phyloP scores from a whole-genome alignment of 2,329 filamentous ascomycete genomes.

The Helminthosporium solani region DNA sequence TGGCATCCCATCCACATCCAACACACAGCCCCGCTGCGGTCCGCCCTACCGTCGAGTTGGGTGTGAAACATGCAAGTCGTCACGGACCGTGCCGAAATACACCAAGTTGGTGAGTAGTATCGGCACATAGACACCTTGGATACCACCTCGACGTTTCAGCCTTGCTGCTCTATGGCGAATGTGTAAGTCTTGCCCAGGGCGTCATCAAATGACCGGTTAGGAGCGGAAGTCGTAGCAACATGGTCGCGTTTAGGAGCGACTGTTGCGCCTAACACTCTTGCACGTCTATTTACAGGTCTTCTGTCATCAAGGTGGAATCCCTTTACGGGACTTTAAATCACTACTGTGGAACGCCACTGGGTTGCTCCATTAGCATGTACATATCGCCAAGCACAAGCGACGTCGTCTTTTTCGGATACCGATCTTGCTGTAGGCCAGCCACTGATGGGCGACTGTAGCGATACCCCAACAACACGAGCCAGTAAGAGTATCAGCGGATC shows the following conservation, averaged over 20 bases:
- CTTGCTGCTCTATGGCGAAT: not conserved
- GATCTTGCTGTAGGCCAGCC: not conserved
- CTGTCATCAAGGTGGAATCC: too few relatives aligned
- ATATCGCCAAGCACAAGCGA: not conserved
- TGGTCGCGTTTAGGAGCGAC: not conserved
- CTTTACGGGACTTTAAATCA: too few relatives aligned
- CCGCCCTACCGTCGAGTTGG: not conserved
- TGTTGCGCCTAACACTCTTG: not conserved
- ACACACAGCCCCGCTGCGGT: not conserved
- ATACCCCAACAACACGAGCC: not conserved
- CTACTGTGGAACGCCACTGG: not conserved
- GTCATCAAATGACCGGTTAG: not conserved
- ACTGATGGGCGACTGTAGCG: not conserved
- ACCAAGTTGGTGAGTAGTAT: not conserved
- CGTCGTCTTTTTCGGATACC: not conserved
- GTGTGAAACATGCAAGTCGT: not conserved
- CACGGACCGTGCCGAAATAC: constrained; percentile 2
- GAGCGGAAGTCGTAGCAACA: not conserved
- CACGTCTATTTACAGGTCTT: not conserved
- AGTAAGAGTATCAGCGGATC: not conserved
- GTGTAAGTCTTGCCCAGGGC: not conserved
- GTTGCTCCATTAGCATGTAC: not conserved
- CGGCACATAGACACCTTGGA: not conserved
- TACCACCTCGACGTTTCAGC: not conserved
- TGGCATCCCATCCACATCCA: not conserved